phyloP scores from a whole-genome alignment of 2,329 filamentous ascomycete genomes.

The Arachnopeziza araneosa region DNA sequence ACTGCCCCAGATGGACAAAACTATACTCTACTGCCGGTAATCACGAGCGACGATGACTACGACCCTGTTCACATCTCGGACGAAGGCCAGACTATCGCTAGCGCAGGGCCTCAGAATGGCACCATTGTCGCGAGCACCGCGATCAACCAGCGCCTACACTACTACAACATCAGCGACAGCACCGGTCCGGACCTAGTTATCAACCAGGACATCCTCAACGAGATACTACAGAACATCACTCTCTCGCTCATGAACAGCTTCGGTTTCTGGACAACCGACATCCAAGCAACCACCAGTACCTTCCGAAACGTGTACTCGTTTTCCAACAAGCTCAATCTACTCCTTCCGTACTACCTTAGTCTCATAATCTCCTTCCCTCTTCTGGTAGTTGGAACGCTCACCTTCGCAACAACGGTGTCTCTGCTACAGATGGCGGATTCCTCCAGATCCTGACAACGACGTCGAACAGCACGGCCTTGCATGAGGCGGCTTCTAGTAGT shows the following conservation, averaged over 20 bases:
- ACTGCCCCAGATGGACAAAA: too few species aligned
- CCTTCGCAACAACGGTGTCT: constrained; percentile 1
- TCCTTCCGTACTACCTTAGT: constrained; percentile 5
- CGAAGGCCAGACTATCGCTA: too few species aligned
- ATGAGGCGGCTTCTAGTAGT: constrained; percentile 1
- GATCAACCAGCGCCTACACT: not conserved
- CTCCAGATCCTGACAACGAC: constrained; percentile 6
- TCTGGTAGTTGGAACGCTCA: not conserved
- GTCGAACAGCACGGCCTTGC: not conserved
- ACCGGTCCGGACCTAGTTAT: not conserved
- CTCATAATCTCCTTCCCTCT: not conserved
- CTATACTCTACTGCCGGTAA: too few species aligned
- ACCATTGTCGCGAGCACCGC: not conserved
- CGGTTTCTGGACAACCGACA: constrained; percentile 1
- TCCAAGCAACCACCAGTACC: not conserved
- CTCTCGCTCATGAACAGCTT: constrained; percentile 1
- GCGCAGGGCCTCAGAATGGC: not conserved
- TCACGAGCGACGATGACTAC: too few species aligned
- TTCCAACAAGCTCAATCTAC: not conserved
- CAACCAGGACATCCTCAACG: constrained; percentile 6
- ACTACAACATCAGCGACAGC: not conserved
- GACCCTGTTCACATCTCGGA: too few species aligned
- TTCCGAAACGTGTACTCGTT: constrained; percentile 5
- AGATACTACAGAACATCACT: constrained; percentile 7
- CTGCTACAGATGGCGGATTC: constrained; percentile 4